A percentile compares a stretch with the other conserved stretches of the same genome.
Conservation (phyloP, 306 rosid species). For the Castanea crenata region DNA sequence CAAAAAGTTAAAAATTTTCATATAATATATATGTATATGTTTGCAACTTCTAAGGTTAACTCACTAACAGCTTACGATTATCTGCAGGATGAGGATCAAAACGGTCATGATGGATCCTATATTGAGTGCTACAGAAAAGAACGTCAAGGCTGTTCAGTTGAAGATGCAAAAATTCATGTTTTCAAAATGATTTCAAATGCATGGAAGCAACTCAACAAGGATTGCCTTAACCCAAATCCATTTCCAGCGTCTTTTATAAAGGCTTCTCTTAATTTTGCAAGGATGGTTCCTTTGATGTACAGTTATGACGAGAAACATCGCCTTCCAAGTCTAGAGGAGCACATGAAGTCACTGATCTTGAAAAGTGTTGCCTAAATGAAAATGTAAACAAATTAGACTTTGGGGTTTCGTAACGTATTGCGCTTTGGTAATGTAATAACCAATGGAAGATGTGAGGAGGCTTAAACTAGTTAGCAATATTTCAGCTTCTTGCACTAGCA, state of each 20-base stretch:
- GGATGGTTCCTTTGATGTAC: slow-evolving; percentile 49
- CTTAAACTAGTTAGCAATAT: no score
- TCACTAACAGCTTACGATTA: background rate
- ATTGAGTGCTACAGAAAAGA: slow-evolving; percentile 39
- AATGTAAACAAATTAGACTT: no score
- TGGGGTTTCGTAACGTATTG: no score
- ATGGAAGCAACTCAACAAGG: slow-evolving; percentile 58
- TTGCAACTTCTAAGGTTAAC: no score
- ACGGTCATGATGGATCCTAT: slow-evolving; percentile 33
- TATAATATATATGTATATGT: no score
- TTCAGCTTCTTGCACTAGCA: no score
- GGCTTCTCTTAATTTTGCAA: slow-evolving; percentile 31
- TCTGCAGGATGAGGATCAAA: slow-evolving; percentile 13
- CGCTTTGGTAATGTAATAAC: no score
- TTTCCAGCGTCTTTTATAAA: slow-evolving; percentile 28
- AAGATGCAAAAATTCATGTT: slow-evolving; percentile 22
- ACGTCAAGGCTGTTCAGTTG: background rate
- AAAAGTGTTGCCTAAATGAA: background rate
- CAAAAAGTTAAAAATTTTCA: no score
- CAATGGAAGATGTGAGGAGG: no score
- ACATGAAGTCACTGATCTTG: slow-evolving; percentile 27
- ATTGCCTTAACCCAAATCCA: slow-evolving; percentile 25
- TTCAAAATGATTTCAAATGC: slow-evolving; percentile 28
- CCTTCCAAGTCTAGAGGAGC: slow-evolving; percentile 39
- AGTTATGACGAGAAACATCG: slow-evolving; percentile 32